A percentile compares a stretch with the other conserved stretches of the same genome.
Evolutionary conservation across 1,139 yeast genomes (phyloP).

Genomic region (Yamadazyma friedrichii): DNA sequence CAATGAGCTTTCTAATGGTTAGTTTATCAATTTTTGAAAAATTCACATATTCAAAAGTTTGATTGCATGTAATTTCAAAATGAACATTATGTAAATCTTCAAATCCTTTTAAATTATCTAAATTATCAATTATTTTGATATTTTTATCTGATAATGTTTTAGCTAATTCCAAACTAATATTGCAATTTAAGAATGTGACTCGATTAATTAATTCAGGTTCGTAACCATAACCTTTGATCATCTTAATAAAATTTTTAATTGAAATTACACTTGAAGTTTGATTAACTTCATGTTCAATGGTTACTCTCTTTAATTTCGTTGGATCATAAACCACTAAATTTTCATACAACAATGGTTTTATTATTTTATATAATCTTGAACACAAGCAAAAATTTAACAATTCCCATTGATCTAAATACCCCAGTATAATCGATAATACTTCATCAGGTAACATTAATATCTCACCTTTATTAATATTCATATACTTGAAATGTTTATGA

Average conservation of each 20-base stretch:
- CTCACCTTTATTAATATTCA: neutral
- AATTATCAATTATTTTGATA: conserved; percentile 1
- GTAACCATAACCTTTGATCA: conserved; percentile 1
- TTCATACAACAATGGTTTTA: conserved; percentile 2
- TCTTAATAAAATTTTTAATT: conserved; percentile 3
- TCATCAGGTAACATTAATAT: conserved; percentile 4
- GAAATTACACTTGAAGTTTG: conserved; percentile 1
- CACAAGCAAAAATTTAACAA: neutral
- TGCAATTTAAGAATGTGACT: conserved; percentile 4
- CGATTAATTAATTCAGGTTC: conserved; percentile 2
- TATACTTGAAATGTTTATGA: neutral
- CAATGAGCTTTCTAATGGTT: neutral
- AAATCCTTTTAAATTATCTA: conserved; percentile 2
- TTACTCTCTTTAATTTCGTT: neutral
- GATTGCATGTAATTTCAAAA: neutral
- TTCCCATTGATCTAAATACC: neutral
- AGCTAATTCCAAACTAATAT: neutral
- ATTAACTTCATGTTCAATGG: neutral
- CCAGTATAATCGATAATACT: conserved; percentile 2
- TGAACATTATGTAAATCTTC: neutral
- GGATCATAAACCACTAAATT: conserved; percentile 6
- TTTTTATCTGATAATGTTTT: neutral
- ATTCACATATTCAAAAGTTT: conserved; percentile 1
- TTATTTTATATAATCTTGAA: conserved; percentile 3
- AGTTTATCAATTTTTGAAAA: neutral